phyloP scores from a whole-genome alignment of 345 rosid genomes.

The Combretum micranthum region DNA sequence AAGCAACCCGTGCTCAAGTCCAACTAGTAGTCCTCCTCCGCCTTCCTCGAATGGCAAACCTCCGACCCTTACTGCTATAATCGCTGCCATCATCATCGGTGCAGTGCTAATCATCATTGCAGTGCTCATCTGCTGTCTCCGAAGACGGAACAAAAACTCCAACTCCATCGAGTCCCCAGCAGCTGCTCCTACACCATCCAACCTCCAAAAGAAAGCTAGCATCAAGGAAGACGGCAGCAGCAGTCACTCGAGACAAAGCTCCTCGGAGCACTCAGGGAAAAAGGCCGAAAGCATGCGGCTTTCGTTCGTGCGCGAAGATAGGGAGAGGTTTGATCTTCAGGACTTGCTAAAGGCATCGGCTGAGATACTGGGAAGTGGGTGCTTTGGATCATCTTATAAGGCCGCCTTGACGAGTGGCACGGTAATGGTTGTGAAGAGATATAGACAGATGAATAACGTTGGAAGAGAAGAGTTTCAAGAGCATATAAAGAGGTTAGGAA shows the following conservation, averaged over 20 bases:
- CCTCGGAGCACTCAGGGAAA: slow-evolving; percentile 17
- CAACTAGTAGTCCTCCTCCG: background rate
- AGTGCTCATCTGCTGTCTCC: slow-evolving; percentile 10
- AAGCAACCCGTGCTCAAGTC: background rate
- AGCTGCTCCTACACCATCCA: slow-evolving; percentile 23
- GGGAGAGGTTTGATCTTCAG: slow-evolving; percentile 62
- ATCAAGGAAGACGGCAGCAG: slow-evolving; percentile 12
- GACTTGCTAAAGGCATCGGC: slow-evolving; percentile 83
- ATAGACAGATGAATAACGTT: slow-evolving; percentile 73
- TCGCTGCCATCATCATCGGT: slow-evolving; percentile 18
- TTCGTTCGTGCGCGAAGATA: slow-evolving; percentile 58
- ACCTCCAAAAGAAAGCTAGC: slow-evolving; percentile 37
- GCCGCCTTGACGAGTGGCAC: slow-evolving; percentile 39
- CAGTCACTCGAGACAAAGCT: slow-evolving; percentile 5
- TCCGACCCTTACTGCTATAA: background rate
- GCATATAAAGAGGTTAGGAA: slow-evolving; percentile 79
- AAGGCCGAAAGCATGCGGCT: slow-evolving; percentile 36
- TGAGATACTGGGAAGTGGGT: slow-evolving; percentile 80
- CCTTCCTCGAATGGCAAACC: slow-evolving; percentile 3
- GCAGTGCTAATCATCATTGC: slow-evolving; percentile 15
- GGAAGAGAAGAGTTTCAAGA: slow-evolving; percentile 75
- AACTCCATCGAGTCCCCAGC: slow-evolving; percentile 32
- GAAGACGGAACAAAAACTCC: slow-evolving; percentile 7
- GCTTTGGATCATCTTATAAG: slow-evolving; percentile 81
- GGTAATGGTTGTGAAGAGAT: slow-evolving; percentile 80